phyloP scores from a whole-genome alignment of 2,329 filamentous ascomycete species.

The Fusarium setosum region DNA sequence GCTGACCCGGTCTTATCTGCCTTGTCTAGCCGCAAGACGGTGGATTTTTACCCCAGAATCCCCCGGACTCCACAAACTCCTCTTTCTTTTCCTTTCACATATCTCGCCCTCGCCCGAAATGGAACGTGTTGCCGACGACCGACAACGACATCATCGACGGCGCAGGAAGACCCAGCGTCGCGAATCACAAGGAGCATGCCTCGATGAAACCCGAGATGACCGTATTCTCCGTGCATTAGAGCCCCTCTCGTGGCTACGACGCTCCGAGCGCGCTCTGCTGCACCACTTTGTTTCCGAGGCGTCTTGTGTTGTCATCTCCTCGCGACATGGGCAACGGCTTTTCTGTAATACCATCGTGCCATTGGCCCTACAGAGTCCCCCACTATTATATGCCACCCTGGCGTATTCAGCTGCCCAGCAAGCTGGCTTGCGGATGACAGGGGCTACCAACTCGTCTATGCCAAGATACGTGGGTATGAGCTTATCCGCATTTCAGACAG shows the following conservation, averaged over 20 bases:
- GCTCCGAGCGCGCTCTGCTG: background rate
- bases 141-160: background rate
- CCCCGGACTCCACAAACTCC: background rate
- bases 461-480: constrained; percentile 3
- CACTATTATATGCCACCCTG: background rate
- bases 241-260: background rate
- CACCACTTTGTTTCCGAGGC: background rate
- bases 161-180: background rate
- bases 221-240: background rate
- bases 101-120: background rate
- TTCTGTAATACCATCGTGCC: background rate
- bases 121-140: constrained; percentile 5
- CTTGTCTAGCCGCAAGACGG: background rate
- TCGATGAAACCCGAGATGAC: background rate
- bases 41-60: background rate
- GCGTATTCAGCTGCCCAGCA: background rate
- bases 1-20: background rate
- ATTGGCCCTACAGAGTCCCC: background rate
- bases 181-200: background rate
- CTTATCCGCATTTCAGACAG: background rate
- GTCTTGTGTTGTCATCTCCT: background rate
- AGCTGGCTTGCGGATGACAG: background rate
- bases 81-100: background rate
- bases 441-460: background rate
- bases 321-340: background rate